Evolutionary conservation across 768 basidiomycete species (phyloP).

Genomic region (Naganishia friedmannii): DNA sequence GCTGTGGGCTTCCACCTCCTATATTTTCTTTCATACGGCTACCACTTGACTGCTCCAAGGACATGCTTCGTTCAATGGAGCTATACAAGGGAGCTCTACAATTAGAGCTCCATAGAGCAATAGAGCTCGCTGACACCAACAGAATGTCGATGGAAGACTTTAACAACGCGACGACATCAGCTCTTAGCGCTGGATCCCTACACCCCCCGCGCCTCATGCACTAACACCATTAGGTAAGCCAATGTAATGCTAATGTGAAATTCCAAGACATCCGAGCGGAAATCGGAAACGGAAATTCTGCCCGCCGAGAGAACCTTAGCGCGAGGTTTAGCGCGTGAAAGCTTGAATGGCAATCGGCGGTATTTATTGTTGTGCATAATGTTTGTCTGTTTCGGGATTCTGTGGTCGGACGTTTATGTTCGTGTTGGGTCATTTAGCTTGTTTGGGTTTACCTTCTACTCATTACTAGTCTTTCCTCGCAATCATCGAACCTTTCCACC

Average conservation of each 20-base stretch:
- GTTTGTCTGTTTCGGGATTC: not conserved
- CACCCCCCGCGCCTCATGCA: too few relatives aligned
- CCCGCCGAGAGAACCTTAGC: not conserved
- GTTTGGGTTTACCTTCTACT: not conserved
- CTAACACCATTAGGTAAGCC: not conserved
- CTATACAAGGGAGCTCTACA: too few relatives aligned
- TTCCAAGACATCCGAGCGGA: conserved; percentile 4
- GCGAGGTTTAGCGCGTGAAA: conserved; percentile 1
- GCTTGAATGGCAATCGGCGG: not conserved
- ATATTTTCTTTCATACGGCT: too few relatives aligned
- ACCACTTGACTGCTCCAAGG: too few relatives aligned
- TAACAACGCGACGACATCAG: not conserved
- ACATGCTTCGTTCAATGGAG: too few relatives aligned
- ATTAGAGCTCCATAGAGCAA: too few relatives aligned
- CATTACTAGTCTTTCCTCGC: not conserved
- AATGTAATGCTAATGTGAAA: not conserved
- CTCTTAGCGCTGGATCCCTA: not conserved
- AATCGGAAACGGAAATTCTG: not conserved
- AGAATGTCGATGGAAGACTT: too few relatives aligned
- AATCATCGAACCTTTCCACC: too few relatives aligned
- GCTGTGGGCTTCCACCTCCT: too few relatives aligned
- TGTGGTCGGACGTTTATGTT: not conserved
- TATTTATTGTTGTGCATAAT: too few relatives aligned
- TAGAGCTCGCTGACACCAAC: too few relatives aligned
- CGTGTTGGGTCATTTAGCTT: not conserved